phyloP scores from a whole-genome alignment of 164 flowering plant genomes.

The Aristolochia californica region DNA sequence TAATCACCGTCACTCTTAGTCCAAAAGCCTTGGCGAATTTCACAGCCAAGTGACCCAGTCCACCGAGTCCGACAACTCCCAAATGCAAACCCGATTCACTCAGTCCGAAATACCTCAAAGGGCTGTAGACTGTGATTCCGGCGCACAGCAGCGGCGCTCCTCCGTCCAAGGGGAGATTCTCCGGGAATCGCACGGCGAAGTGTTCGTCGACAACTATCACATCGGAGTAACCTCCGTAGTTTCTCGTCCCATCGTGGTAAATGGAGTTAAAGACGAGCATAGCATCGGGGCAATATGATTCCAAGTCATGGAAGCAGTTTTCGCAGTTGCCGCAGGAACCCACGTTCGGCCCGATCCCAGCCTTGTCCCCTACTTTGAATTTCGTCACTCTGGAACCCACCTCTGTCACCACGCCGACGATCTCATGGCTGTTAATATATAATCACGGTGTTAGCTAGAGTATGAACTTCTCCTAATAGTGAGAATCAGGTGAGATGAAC shows the following conservation, averaged over 20 bases:
- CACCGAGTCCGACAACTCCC: conserved; percentile 14
- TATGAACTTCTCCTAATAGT: too few relatives aligned
- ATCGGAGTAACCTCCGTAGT: conserved; percentile 20
- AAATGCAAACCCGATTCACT: conserved; percentile 11
- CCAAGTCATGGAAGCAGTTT: conserved; percentile 23
- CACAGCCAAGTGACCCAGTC: conserved; percentile 14
- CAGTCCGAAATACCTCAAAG: conserved; percentile 11
- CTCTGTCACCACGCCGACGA: conserved; percentile 40
- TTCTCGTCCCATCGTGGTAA: conserved; percentile 34
- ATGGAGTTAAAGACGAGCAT: conserved; percentile 19
- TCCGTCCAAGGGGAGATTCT: conserved; percentile 14
- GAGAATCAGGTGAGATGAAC: too few relatives aligned
- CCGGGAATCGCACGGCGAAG: conserved; percentile 13
- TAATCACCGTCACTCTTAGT: conserved; percentile 27
- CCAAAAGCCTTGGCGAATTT: conserved; percentile 18
- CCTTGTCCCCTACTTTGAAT: conserved; percentile 43
- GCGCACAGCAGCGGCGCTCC: conserved; percentile 21
- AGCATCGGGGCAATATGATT: conserved; percentile 37
- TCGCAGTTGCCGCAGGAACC: conserved; percentile 36
- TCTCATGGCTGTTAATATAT: conserved; percentile 57
- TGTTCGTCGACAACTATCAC: conserved; percentile 10
- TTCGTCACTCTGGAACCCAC: conserved; percentile 38
- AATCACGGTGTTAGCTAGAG: too few relatives aligned
- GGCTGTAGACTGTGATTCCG: conserved; percentile 24
- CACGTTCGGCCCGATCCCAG: conserved; percentile 50